Percentiles rank a stretch among this genome's conserved stretches.
Conservation (phyloP, 805 yeast species). For the Lipomyces lipofer region DNA sequence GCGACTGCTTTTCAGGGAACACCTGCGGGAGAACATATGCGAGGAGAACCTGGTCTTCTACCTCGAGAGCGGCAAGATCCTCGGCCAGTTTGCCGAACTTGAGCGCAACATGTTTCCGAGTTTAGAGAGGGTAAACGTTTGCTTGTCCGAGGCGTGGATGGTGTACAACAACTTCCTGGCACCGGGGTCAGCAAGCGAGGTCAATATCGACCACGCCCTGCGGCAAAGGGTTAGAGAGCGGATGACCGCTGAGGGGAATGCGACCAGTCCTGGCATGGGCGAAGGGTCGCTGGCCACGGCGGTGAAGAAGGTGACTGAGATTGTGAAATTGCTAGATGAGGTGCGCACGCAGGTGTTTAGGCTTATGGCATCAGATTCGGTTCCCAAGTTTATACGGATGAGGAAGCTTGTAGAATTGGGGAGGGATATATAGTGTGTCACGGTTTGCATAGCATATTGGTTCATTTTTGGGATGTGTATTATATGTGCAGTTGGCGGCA, state of each 20-base stretch:
- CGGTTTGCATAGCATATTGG: too few relatives aligned
- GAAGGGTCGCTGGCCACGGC: conserved; percentile 5
- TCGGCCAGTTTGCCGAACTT: conserved; percentile 17
- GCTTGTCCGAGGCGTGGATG: conserved; percentile 57
- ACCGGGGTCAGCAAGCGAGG: conserved; percentile 63
- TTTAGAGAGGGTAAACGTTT: conserved; percentile 16
- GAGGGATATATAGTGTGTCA: conserved; percentile 5
- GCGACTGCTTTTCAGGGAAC: conserved; percentile 64
- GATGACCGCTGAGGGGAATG: conserved; percentile 11
- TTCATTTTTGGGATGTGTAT: too few relatives aligned
- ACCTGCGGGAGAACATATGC: conserved; percentile 64
- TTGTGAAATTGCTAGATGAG: conserved; percentile 15
- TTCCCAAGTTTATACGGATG: conserved; percentile 28
- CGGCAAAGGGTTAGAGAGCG: conserved; percentile 23
- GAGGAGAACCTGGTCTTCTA: conserved; percentile 77
- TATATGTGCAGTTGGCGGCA: too few relatives aligned
- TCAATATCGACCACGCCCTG: conserved; percentile 60
- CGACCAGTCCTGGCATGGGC: neutral
- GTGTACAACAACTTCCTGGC: conserved; percentile 68
- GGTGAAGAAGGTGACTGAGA: conserved; percentile 17
- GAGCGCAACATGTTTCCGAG: conserved; percentile 6
- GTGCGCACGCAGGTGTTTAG: conserved; percentile 29
- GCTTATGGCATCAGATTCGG: conserved; percentile 33
- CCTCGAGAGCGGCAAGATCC: conserved; percentile 55
- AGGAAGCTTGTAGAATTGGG: conserved; percentile 9